phyloP scores from a whole-genome alignment of 805 yeast genomes.

The Grigorovia jiainica region DNA sequence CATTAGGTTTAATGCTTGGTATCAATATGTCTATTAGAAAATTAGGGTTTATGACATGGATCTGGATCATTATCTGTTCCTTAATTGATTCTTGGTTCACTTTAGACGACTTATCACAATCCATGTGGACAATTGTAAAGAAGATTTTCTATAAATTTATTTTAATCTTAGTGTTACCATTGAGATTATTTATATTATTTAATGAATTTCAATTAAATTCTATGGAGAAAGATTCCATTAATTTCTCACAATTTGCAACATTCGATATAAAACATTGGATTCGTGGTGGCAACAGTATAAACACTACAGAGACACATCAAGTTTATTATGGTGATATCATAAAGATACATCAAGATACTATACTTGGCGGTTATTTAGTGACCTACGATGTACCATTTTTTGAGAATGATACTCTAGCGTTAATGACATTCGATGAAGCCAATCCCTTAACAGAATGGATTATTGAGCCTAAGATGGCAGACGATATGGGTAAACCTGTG shows the following conservation, averaged over 20 bases:
- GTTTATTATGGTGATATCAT: conserved; percentile 63
- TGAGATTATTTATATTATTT: conserved; percentile 44
- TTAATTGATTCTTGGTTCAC: conserved; percentile 50
- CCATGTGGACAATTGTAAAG: conserved; percentile 30
- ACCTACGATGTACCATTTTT: conserved; percentile 60
- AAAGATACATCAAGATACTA: conserved; percentile 58
- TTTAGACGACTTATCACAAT: conserved; percentile 55
- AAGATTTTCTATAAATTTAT: conserved; percentile 35
- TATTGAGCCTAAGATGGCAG: conserved; percentile 35
- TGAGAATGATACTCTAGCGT: conserved; percentile 52
- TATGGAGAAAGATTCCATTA: conserved; percentile 10
- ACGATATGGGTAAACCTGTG: conserved; percentile 27
- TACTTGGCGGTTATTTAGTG: conserved; percentile 71
- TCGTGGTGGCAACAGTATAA: conserved; percentile 22
- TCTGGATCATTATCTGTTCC: conserved; percentile 49
- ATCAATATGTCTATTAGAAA: conserved; percentile 54
- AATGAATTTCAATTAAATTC: conserved; percentile 41
- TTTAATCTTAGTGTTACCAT: conserved; percentile 45
- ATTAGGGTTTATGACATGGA: conserved; percentile 59
- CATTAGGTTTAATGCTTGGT: conserved; percentile 45
- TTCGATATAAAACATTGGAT: too few species aligned
- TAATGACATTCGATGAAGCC: conserved; percentile 52
- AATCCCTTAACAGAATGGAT: conserved; percentile 67
- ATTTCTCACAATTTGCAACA: conserved; percentile 43
- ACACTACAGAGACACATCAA: conserved; percentile 42